Evolutionary conservation across 163 green algal species (phyloP), one percentile per base, ranked within the genome.

Genomic region (Volvox carteri): DNA sequence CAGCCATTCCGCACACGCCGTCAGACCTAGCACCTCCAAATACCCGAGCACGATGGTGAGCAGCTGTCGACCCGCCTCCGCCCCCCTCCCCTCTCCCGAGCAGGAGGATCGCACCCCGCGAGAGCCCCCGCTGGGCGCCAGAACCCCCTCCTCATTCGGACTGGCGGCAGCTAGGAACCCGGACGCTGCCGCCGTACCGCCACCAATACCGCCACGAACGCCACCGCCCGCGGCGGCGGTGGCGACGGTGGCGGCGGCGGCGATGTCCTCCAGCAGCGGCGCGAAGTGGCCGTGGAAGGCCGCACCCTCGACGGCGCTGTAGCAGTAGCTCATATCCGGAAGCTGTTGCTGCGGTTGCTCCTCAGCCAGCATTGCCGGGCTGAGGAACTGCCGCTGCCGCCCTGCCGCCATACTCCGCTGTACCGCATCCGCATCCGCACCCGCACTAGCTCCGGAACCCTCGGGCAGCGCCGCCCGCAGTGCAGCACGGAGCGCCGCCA

Each of bases 241-340:
- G 67, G 18, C 70, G 6, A 11, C 73, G 39, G 42, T 42, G 41
- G 73, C 48, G 28, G 52, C 76, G 19, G 19, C 11, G 46, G 23
- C 52, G 18, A 83, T 48, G 46, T 84, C 76, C 35, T 73, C 30
- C 33, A 84, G 50, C 48, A 84, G 50, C 1, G 76, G 76, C 2
- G 11, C 76, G 19, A 84, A 21, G 76, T 84, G 76, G 9, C 52
- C 46, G 3, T 9, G 33, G 50, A 73, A 84, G 1, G 76, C 76
- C 30, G 28, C 50, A 16, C 46, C 76, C n/a, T 48, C 76, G 18
- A 4, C 50, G 1, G 9, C 12, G 73, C 44, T 80, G 73, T 80
- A 80, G 73, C 73, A 14, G 21, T 41, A 9, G 73, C 21, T n/a
- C 42, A 41, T 19, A 39, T 44, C 23, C n/a, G n/a, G n/a, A n/a